A percentile compares a stretch with the other conserved stretches of the same genome.
Evolutionary conservation across 164 flowering plant genomes (phyloP).

Genomic region (Euptelea pleiosperma): DNA sequence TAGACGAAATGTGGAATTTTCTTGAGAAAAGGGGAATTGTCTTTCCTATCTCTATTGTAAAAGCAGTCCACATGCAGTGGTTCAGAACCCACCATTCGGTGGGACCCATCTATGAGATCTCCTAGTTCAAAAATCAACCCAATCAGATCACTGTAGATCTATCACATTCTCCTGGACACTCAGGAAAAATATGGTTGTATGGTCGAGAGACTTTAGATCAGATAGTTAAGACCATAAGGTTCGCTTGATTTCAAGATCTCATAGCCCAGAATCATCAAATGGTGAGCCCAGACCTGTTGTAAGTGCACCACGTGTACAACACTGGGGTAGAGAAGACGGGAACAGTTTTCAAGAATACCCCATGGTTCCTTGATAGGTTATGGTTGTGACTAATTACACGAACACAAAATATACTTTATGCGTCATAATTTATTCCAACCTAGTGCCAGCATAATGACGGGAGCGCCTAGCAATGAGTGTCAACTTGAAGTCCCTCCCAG

Average conservation of each 20-base stretch:
- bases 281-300: not conserved
- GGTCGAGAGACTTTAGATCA: not conserved
- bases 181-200: not conserved
- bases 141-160: not conserved
- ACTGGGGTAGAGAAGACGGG: too few relatives aligned
- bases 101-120: not conserved
- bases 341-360: not conserved
- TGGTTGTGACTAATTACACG: not conserved
- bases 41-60: not conserved
- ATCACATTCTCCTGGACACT: not conserved
- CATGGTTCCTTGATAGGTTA: not conserved
- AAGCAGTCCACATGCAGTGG: constrained; percentile 6
- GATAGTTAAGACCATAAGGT: not conserved
- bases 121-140: constrained; percentile 1
- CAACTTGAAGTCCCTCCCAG: constrained; percentile 60
- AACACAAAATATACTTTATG: not conserved
- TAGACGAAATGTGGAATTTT: not conserved
- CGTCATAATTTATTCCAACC: constrained; percentile 38
- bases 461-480: constrained; percentile 96
- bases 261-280: not conserved
- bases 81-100: not conserved
- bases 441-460: constrained; percentile 98
- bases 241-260: too few relatives aligned
- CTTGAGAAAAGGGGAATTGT: not conserved
- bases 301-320: too few relatives aligned